Evolutionary conservation across 1,284 basidiomycete genomes (phyloP).

Genomic region (Wolfiporia cocos): DNA sequence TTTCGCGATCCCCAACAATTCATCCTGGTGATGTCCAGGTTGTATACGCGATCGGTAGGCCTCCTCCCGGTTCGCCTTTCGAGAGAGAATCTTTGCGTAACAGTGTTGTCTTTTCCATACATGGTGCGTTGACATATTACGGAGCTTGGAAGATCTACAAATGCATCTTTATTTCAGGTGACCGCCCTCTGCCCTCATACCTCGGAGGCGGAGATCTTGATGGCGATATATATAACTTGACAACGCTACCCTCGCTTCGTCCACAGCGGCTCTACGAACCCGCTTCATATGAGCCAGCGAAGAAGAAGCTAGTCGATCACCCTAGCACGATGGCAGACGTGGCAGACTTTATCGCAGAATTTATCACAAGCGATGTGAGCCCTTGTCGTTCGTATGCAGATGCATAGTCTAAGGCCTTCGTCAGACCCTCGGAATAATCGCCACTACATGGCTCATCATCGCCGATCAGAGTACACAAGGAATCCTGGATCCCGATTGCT

Average conservation of each 20-base stretch:
- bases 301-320: conserved; percentile 40
- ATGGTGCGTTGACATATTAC: conserved; percentile 30
- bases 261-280: conserved; percentile 28
- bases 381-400: conserved; percentile 7
- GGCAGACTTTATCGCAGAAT: conserved; percentile 69
- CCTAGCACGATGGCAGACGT: conserved; percentile 64
- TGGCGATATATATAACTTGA: conserved; percentile 53
- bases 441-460: conserved; percentile 56
- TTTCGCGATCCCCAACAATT: conserved; percentile 60
- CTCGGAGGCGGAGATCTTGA: conserved; percentile 65
- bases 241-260: conserved; percentile 21
- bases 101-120: conserved; percentile 52
- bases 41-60: conserved; percentile 52
- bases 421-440: conserved; percentile 56
- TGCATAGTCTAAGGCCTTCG: not conserved
- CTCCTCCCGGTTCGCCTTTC: conserved; percentile 47
- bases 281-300: conserved; percentile 46
- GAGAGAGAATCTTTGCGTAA: conserved; percentile 43
- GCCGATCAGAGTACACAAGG: conserved; percentile 56
- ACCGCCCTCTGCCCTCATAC: conserved; percentile 51
- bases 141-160: not conserved
- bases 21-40: conserved; percentile 67
- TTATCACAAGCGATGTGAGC: conserved; percentile 58
- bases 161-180: conserved; percentile 30
- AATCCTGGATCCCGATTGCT: conserved; percentile 54